A percentile compares a stretch with the other conserved stretches of the same genome.
Evolutionary conservation across 805 yeast genomes (phyloP).

Genomic region (Metahyphopichia silvanorum): DNA sequence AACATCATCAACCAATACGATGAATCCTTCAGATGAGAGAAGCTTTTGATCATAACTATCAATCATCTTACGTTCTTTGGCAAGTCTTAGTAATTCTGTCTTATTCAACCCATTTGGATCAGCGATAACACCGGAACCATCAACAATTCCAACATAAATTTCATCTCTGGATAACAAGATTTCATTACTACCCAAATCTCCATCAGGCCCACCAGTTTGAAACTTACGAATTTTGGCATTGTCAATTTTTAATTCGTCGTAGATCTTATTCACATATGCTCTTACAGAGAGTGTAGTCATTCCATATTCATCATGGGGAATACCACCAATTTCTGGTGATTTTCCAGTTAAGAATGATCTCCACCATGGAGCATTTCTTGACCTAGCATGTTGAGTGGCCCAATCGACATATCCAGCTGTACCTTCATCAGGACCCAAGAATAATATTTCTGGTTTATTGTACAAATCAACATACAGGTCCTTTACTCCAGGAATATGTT

Average conservation of each 20-base stretch:
- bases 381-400: constrained; percentile 93
- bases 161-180: constrained; percentile 82
- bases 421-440: constrained; percentile 99
- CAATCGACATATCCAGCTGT: constrained; percentile 94
- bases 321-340: constrained; percentile 88
- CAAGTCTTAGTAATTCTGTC: constrained; percentile 72
- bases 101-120: constrained; percentile 90
- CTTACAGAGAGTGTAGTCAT: constrained; percentile 96
- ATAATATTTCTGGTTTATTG: constrained; percentile 82
- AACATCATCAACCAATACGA: constrained; percentile 80
- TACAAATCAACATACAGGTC: constrained; percentile 83
- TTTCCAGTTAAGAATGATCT: constrained; percentile 97
- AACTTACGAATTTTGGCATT: constrained; percentile 63
- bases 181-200: constrained; percentile 96
- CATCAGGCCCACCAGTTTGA: constrained; percentile 99
- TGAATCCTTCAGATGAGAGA: constrained; percentile 72
- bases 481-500: constrained; percentile 69
- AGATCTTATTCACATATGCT: constrained; percentile 83
- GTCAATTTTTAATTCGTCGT: constrained; percentile 70
- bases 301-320: constrained; percentile 97
- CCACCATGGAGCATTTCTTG: constrained; percentile 97
- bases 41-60: constrained; percentile 62
- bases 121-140: constrained; percentile 92
- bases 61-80: constrained; percentile 72
- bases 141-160: constrained; percentile 82